Evolutionary conservation across 441 rosid genomes (phyloP).

Genomic region (Dalechampia spathulata): DNA sequence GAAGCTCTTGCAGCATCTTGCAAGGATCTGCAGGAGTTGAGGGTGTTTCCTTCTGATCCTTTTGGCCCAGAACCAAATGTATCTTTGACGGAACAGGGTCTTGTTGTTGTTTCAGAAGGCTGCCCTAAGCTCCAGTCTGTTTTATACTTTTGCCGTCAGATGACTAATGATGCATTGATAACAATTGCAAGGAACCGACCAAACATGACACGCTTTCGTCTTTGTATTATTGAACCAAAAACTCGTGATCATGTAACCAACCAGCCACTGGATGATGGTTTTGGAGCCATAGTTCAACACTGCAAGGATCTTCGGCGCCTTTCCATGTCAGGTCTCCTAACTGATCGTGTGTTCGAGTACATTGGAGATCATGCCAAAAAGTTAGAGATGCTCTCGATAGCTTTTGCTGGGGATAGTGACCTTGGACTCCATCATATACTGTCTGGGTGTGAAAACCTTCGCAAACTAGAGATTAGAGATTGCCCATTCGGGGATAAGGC

Average conservation of each 20-base stretch:
- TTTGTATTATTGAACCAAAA: constrained; percentile 71
- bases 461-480: constrained; percentile 88
- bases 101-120: constrained; percentile 64
- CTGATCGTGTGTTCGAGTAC: constrained; percentile 69
- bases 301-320: constrained; percentile 80
- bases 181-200: constrained; percentile 70
- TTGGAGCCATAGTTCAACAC: constrained; percentile 77
- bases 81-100: constrained; percentile 73
- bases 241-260: constrained; percentile 60
- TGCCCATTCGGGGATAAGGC: constrained; percentile 90
- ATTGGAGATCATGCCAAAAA: constrained; percentile 68
- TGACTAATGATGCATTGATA: constrained; percentile 68
- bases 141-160: constrained; percentile 76
- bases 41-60: constrained; percentile 89
- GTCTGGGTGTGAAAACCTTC: constrained; percentile 74
- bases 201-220: constrained; percentile 68
- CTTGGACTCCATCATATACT: constrained; percentile 75
- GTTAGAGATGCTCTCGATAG: constrained; percentile 84
- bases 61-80: constrained; percentile 47
- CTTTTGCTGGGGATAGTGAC: constrained; percentile 92
- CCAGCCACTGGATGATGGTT: constrained; percentile 81
- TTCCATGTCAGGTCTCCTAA: constrained; percentile 81
- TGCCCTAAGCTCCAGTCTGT: constrained; percentile 78
- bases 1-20: constrained; percentile 57
- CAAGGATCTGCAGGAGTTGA: constrained; percentile 68